phyloP scores from a whole-genome alignment of 2,329 filamentous ascomycete species.

The Hawksworthiomyces lignivorus region DNA sequence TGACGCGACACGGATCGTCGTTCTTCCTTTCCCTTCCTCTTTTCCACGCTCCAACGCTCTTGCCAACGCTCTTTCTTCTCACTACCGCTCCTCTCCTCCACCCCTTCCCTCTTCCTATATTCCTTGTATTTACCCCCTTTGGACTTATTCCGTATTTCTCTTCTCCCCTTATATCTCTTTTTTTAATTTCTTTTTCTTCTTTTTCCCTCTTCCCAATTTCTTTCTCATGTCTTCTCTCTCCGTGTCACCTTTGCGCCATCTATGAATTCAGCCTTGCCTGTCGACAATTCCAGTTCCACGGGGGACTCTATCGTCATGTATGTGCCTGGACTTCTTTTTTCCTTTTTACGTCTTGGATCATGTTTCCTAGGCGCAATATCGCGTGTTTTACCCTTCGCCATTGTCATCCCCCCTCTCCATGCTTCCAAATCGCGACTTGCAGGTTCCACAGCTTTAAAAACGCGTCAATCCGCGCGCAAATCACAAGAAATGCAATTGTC shows the following conservation, averaged over 20 bases:
- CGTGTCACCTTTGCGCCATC: neutral
- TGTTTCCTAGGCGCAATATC: neutral
- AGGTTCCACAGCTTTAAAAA: neutral
- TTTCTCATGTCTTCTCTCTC: neutral
- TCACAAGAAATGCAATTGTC: neutral
- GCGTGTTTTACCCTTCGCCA: neutral
- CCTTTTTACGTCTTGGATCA: too few relatives aligned
- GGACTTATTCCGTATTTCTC: too few relatives aligned
- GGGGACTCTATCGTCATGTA: neutral
- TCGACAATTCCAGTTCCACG: constrained; percentile 2
- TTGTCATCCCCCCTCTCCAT: neutral
- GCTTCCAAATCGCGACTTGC: neutral
- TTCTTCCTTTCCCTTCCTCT: constrained; percentile 10
- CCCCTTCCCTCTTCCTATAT: neutral
- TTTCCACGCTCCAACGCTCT: too few relatives aligned
- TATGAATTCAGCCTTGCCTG: neutral
- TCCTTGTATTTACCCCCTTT: neutral
- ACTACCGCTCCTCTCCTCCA: neutral
- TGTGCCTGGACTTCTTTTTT: too few relatives aligned
- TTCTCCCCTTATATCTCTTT: neutral
- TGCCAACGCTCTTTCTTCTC: constrained; percentile 1
- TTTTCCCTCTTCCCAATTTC: neutral
- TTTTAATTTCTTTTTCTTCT: neutral
- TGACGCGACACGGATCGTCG: constrained; percentile 15
- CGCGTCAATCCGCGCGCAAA: neutral